These are phyloP conservation scores for Capronia americana DNA, from an alignment of 2,329 filamentous ascomycete genomes.

Conservation along the genomic window DNA sequence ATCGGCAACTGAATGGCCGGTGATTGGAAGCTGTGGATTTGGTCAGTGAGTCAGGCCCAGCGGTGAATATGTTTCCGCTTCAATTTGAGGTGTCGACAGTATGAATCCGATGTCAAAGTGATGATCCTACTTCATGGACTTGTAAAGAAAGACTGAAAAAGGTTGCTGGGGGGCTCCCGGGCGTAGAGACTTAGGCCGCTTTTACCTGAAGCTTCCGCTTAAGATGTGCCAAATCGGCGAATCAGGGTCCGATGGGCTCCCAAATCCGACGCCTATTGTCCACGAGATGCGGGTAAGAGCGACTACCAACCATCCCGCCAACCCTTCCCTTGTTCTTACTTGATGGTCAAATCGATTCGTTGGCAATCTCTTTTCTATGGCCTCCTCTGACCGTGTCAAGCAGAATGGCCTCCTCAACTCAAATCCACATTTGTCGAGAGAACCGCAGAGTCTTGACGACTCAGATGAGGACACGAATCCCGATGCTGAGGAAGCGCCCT, in stretches of 20 bases:
- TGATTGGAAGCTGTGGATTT: conserved; percentile 1
- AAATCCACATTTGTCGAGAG: neutral
- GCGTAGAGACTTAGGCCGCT: neutral
- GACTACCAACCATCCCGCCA: neutral
- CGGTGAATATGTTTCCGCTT: neutral
- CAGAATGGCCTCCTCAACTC: conserved; percentile 16
- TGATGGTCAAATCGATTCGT: conserved; percentile 5
- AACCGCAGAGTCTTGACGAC: neutral
- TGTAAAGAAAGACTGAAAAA: neutral
- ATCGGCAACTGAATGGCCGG: conserved; percentile 7
- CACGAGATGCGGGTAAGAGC: conserved; percentile 12
- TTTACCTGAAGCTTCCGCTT: neutral
- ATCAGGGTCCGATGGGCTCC: conserved; percentile 12
- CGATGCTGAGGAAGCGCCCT: conserved; percentile 2
- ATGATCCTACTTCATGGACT: neutral
- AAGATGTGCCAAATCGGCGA: conserved; percentile 33
- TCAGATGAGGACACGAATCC: conserved; percentile 8
- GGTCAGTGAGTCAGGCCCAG: neutral
- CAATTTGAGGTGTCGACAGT: neutral
- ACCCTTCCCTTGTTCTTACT: neutral
- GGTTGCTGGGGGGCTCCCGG: neutral
- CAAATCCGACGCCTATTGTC: conserved; percentile 17
- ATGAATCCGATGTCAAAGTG: neutral
- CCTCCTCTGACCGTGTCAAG: conserved; percentile 22
- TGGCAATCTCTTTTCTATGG: conserved; percentile 20